Evolutionary conservation across 306 rosid species (phyloP), one percentile per base, ranked within the genome.

Genomic region (Quercus wislizeni): DNA sequence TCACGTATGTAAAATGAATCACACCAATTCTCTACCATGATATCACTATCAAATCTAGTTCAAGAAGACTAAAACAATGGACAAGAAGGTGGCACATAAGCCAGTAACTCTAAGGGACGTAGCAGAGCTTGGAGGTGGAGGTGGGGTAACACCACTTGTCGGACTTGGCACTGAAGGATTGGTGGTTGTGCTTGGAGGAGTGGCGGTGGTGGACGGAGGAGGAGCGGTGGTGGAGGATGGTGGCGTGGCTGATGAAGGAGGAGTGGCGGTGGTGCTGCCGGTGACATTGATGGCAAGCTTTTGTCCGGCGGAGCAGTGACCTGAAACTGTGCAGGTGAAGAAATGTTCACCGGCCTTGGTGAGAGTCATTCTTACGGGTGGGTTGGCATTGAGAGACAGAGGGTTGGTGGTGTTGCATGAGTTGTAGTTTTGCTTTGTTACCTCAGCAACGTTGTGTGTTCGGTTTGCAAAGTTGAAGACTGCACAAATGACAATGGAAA

Each of bases 31-130:
- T 73, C 70, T 80, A 55, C 74, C 70, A 8, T 38, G 46, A 38
- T n/a, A 65, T 56, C 71, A 71, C 2, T 5, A 65, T 78, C 46
- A 30, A 20, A 65, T 81, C 90, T 88, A 90, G 13, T 19, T 83
- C 78, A 88, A 72, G 68, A 92, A 78, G 41, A 85, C 85, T 1
- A 80, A 80, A 1, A 87, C 88, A 30, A 88, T 2, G 61, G 88
- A 81, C n/a, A 88, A 25, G 18, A 86, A 14, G 49, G 88, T 55
- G 51, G 86, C 84, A 43, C 70, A 84, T 3, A 85, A 72, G 58
- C 87, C 89, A 3, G 83, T 73, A 28, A 76, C 73, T 27, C 78
- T 65, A 1, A 88, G 70, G 12, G 91, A 86, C 3, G 65, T 35
- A 1, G 92, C 85, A 13, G 88, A 87, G 81, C 43, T 19, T 54